Evolutionary conservation across 345 rosid genomes (phyloP).

Genomic region (Ceriops tagal): DNA sequence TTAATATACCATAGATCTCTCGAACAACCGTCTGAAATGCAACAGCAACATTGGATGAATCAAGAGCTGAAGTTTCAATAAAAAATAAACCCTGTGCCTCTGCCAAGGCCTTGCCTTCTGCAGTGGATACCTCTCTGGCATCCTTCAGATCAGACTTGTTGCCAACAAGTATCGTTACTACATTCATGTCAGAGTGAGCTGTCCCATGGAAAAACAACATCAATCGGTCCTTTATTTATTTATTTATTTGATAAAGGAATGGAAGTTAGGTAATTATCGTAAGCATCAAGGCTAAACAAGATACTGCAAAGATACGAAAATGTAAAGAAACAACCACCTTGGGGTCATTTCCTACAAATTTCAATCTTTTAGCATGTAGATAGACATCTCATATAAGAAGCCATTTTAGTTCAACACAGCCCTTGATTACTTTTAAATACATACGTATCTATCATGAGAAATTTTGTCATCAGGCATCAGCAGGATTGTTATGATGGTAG

Average conservation of each 20-base stretch:
- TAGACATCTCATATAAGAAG: neutral
- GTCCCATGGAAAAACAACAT: neutral
- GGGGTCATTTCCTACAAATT: neutral
- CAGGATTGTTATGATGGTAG: too few relatives aligned
- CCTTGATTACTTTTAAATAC: too few relatives aligned
- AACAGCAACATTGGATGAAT: slow-evolving; percentile 11
- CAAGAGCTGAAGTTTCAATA: slow-evolving; percentile 22
- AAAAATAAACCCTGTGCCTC: slow-evolving; percentile 20
- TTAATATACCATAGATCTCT: slow-evolving; percentile 19
- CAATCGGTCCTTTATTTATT: too few relatives aligned
- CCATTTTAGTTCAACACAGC: neutral
- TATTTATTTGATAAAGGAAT: too few relatives aligned
- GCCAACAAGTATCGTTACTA: slow-evolving; percentile 16
- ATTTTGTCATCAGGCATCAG: too few relatives aligned
- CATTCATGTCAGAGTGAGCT: slow-evolving; percentile 24
- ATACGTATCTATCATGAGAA: neutral
- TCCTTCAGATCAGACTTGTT: slow-evolving; percentile 19
- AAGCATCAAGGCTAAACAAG: neutral
- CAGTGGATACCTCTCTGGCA: slow-evolving; percentile 14
- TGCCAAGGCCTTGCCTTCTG: slow-evolving; percentile 20
- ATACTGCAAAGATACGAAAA: neutral
- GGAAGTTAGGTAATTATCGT: too few relatives aligned
- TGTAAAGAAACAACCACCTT: neutral
- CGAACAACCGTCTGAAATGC: slow-evolving; percentile 16
- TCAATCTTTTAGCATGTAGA: neutral